Conservation (phyloP, 2,329 filamentous ascomycete genomes). For the Knufia petricola region DNA sequence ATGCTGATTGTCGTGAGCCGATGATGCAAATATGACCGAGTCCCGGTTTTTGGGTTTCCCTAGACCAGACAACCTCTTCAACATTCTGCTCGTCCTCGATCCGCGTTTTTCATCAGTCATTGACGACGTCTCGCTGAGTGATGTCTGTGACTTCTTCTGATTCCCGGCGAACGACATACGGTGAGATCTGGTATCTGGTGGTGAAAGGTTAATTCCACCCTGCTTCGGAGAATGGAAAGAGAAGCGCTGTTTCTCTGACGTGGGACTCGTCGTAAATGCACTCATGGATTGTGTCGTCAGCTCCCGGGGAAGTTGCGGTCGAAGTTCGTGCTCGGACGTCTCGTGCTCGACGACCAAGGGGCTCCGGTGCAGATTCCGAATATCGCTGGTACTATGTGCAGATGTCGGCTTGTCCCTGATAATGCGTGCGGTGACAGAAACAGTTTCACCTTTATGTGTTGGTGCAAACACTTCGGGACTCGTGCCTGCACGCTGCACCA, state of each 20-base stretch:
- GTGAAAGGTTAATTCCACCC: conserved; percentile 16
- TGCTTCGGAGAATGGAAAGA: conserved; percentile 34
- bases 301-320: conserved; percentile 19
- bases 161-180: conserved; percentile 27
- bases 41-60: conserved; percentile 26
- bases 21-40: conserved; percentile 10
- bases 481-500: conserved; percentile 4
- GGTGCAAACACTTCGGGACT: conserved; percentile 8
- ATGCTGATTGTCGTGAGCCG: conserved; percentile 7
- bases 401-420: conserved; percentile 46
- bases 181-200: neutral
- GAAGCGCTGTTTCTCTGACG: conserved; percentile 28
- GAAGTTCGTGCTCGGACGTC: conserved; percentile 29
- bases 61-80: conserved; percentile 56
- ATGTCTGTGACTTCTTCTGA: conserved; percentile 31
- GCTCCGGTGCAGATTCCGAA: conserved; percentile 43
- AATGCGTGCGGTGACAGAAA: conserved; percentile 83
- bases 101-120: conserved; percentile 39
- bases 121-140: conserved; percentile 29
- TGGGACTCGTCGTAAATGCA: conserved; percentile 18
- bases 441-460: conserved; percentile 48
- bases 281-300: conserved; percentile 14
- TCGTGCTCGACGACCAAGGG: conserved; percentile 58
- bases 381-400: conserved; percentile 14
- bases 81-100: conserved; percentile 50